Base-by-base conservation (phyloP, 1,139 yeast species). In the Hemisphaericaspora xylofermentans region DNA sequence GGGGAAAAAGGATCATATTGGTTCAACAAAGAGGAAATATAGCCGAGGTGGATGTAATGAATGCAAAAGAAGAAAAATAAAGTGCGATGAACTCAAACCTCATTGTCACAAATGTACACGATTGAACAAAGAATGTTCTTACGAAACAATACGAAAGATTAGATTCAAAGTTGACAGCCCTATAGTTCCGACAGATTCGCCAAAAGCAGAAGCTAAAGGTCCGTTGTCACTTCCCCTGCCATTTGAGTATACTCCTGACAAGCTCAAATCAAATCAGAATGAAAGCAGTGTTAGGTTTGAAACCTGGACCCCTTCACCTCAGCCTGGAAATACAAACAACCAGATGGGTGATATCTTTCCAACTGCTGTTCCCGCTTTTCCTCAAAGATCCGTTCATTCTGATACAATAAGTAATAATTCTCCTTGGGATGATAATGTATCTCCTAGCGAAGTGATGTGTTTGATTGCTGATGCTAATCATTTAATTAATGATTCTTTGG, bases 31-130 rank as follows among this genome's bases (percentile, higher is more conserved):
- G 54, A 51, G 82, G 32, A 70, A 70, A 46, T 80, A 81, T 53
- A 74, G 81, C 36, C 61, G 84, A 36, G 76, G 75, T 31, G 88
- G 88, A 2, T 82, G 88, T 50, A 61, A 64, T 16, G 84, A 80
- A 53, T 82, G 88, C 57, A 80, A 80, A 53, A 58, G 81, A 37
- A 62, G 87, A 38, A 78, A 80, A 53, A 73, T 79, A 63, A 82
- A 82, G 49, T 80, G 68, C 48, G 68, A 63, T 46, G 68, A 63
- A 43, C 45, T 43, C 0, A 63, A 63, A 42, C 68, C 68, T 2
- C 43, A 18, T 33, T 63, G 68, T 45, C 35, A 45, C 38, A 61
- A 79, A 47, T 82, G 88, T 52, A 50, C 71, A 4, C 59, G 80
- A 16, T 57, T 79, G 17, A 66, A 64, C 26, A 77, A 79, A 49